phyloP scores from a whole-genome alignment of 129 eudicot genomes.

The Flaveria linearis region DNA sequence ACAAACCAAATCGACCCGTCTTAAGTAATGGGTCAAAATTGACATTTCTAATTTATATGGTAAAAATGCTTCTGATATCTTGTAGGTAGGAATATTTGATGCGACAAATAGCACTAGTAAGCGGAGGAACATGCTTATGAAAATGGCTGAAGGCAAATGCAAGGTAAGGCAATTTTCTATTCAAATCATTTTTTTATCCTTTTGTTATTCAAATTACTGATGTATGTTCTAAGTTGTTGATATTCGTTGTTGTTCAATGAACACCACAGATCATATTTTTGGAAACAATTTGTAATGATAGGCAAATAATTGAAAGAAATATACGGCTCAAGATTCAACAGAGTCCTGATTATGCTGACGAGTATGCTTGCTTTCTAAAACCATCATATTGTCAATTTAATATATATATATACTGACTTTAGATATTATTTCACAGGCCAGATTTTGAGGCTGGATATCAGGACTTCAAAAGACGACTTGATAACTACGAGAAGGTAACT shows the following conservation, averaged over 20 bases:
- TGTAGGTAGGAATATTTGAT: slow-evolving; percentile 96
- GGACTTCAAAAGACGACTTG: slow-evolving; percentile 86
- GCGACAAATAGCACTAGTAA: slow-evolving; percentile 92
- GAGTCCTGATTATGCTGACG: slow-evolving; percentile 98
- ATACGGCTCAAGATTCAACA: slow-evolving; percentile 98
- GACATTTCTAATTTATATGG: neutral
- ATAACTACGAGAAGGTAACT: slow-evolving; percentile 82
- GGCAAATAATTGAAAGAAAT: slow-evolving; percentile 85
- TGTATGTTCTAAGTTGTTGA: neutral
- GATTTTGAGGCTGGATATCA: slow-evolving; percentile 98
- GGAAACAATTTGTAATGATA: slow-evolving; percentile 94
- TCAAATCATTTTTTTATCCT: slow-evolving; percentile 2
- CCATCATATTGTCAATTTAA: neutral
- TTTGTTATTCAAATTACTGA: neutral
- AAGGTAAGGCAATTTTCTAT: slow-evolving; percentile 49
- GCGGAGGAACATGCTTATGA: slow-evolving; percentile 97
- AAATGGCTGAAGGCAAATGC: slow-evolving; percentile 99
- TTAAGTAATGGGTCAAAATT: neutral
- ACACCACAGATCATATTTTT: slow-evolving; percentile 74
- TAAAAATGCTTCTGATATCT: slow-evolving; percentile 13
- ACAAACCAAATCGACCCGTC: too few species aligned
- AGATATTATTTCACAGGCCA: slow-evolving; percentile 57
- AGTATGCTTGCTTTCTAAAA: slow-evolving; percentile 45
- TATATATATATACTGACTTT: neutral
- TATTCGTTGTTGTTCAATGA: slow-evolving; percentile 13